Evolutionary conservation across 208 protist genomes (phyloP).

Genomic region (Trypanosoma theileri): DNA sequence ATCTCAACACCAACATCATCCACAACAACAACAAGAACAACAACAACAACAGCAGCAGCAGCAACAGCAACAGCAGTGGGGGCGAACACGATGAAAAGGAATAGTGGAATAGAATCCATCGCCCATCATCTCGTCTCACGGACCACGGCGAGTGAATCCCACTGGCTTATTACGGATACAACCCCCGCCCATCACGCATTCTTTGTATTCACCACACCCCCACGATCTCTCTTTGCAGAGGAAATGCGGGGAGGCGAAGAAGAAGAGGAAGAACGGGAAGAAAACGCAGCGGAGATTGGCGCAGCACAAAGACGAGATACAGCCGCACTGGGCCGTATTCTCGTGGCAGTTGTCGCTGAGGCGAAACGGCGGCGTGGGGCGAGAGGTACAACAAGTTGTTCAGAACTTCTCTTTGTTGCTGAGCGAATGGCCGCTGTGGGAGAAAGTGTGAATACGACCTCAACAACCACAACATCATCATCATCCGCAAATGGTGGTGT

Average conservation of each 20-base stretch:
- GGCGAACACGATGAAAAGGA: background rate
- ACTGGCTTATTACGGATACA: constrained; percentile 29
- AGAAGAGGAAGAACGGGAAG: too few relatives aligned
- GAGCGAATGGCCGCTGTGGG: constrained; percentile 32
- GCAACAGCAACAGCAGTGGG: background rate
- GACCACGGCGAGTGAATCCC: constrained; percentile 20
- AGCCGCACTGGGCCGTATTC: constrained; percentile 43
- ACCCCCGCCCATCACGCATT: constrained; percentile 53
- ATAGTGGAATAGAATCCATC: constrained; percentile 14
- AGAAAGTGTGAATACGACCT: background rate
- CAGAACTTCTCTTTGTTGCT: constrained; percentile 37
- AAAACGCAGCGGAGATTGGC: constrained; percentile 13
- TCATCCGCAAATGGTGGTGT: background rate
- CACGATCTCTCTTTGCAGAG: constrained; percentile 23
- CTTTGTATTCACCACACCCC: constrained; percentile 40
- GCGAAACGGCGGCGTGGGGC: constrained; percentile 24
- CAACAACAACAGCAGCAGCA: background rate
- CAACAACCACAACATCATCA: too few relatives aligned
- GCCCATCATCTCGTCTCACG: constrained; percentile 26
- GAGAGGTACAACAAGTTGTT: constrained; percentile 1
- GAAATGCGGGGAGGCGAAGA: background rate
- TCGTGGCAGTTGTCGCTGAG: constrained; percentile 42
- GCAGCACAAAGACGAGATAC: constrained; percentile 42
- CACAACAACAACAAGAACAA: background rate
- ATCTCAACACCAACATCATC: background rate